Evolutionary conservation across 2,329 filamentous ascomycete species (phyloP).

Genomic region (Amauroascus verrucosus): DNA sequence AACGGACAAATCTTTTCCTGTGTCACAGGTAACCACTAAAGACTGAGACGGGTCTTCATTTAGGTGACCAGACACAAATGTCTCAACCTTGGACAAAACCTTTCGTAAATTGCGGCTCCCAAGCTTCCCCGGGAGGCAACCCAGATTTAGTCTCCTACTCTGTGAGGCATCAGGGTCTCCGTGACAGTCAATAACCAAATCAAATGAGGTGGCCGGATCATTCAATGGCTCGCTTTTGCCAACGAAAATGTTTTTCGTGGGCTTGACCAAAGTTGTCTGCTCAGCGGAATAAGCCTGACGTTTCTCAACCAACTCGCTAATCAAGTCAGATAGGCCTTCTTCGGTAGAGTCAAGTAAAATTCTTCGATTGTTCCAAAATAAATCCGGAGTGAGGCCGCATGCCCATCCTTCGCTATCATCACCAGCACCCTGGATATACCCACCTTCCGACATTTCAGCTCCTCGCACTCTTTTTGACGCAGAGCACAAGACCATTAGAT

Average conservation of each 20-base stretch:
- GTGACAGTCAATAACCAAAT: conserved; percentile 36
- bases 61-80: conserved; percentile 41
- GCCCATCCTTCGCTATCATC: conserved; percentile 96
- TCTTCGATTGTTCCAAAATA: conserved; percentile 68
- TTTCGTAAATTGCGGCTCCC: conserved; percentile 74
- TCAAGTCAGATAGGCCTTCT: conserved; percentile 48
- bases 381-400: conserved; percentile 59
- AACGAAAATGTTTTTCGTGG: conserved; percentile 30
- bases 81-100: conserved; percentile 53
- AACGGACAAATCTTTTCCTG: conserved; percentile 69
- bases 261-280: conserved; percentile 28
- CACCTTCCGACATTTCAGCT: conserved; percentile 57
- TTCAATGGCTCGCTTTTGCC: conserved; percentile 22
- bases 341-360: conserved; percentile 55
- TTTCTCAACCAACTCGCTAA: conserved; percentile 35
- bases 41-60: conserved; percentile 23
- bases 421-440: conserved; percentile 87
- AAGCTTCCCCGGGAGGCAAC: conserved; percentile 60
- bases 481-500: conserved; percentile 74
- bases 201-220: conserved; percentile 36
- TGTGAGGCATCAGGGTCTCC: conserved; percentile 23
- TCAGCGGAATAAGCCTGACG: conserved; percentile 17
- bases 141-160: conserved; percentile 41
- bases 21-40: conserved; percentile 59
- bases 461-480: conserved; percentile 63